Percentiles rank a stretch among this genome's conserved stretches.
Conservation (phyloP, 1,284 basidiomycete genomes). For the Papiliotrema nemorosa region DNA sequence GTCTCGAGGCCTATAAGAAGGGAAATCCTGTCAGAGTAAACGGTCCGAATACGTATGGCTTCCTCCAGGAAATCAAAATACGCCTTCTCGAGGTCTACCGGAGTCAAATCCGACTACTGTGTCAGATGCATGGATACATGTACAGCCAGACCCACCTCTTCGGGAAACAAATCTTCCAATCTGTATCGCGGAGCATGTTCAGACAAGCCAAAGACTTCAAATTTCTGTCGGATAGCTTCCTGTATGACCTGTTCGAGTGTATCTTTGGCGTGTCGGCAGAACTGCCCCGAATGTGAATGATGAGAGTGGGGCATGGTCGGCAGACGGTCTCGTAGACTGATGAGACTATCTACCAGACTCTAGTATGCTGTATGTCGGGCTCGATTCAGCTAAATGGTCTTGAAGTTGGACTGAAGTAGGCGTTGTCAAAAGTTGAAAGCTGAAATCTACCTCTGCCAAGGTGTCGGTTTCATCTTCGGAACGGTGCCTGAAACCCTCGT, state of each 20-base stretch:
- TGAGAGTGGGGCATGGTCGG: constrained; percentile 75
- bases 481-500: constrained; percentile 3
- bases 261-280: constrained; percentile 83
- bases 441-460: too few relatives aligned
- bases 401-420: background rate
- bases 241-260: constrained; percentile 73
- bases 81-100: constrained; percentile 25
- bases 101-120: constrained; percentile 42
- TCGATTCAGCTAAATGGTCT: background rate
- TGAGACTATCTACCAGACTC: too few relatives aligned
- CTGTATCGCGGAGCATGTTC: constrained; percentile 92
- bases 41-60: constrained; percentile 66
- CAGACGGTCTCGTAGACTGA: too few relatives aligned
- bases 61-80: constrained; percentile 52
- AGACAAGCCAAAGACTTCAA: constrained; percentile 80
- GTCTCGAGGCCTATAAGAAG: constrained; percentile 91
- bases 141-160: constrained; percentile 69
- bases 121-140: background rate
- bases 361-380: too few relatives aligned
- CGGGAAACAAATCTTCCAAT: constrained; percentile 79
- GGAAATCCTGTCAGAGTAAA: constrained; percentile 55
- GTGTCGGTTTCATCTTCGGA: background rate
- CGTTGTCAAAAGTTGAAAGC: too few relatives aligned
- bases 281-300: constrained; percentile 95
- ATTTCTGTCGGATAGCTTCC: constrained; percentile 73